Base-by-base conservation (phyloP, 2,329 filamentous ascomycete genomes). In the Trichophyton rubrum region DNA sequence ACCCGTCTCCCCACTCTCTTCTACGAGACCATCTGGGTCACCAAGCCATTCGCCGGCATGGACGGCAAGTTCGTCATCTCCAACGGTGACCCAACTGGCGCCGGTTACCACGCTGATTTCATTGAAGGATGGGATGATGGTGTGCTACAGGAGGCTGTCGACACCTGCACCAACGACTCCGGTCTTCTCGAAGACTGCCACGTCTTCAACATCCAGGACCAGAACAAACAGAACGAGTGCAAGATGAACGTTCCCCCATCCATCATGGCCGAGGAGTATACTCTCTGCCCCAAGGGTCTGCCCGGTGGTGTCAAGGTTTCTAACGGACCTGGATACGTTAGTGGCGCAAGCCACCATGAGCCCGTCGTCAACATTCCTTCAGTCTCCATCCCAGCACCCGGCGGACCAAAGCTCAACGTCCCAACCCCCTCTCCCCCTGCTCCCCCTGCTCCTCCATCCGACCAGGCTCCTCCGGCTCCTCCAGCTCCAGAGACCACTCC, bases 1-100 rank as follows among this genome's bases (percentile, higher is more conserved):
- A 80, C 79, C 17, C 85, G 88, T 61, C 72, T 93, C 24, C 84
- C 87, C 1, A 86, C 86, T 63, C 79, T 96, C 56, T 86, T 95
- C 72, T 96, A 81, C 71, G 90, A 96, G 77, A 89, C 86, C 38
- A 95, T 95, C 71, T 95, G 85, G 82, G 77, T 86, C 69, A 93
- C 89, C 7, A 73, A 81, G 57, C 78, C 78, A 1, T 95, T 88
- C 72, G 75, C 74, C 30, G 80, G 80, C 61, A 74, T 80, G 22
- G 74, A 80, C 6, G 89, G 90, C 59, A 73, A 84, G 65, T 96
- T 95, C 68, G 79, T 90, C 57, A 74, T 95, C 58, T 78, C 89
- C 56, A 90, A 90, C 67, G 89, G 89, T 63, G 90, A 96, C 68
- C 79, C 82, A 27, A 85, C 85, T 67, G 87, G 89, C 56, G 88